Evolutionary conservation across 257 asterid genomes (phyloP).

Genomic region (Voacanga thouarsii): DNA sequence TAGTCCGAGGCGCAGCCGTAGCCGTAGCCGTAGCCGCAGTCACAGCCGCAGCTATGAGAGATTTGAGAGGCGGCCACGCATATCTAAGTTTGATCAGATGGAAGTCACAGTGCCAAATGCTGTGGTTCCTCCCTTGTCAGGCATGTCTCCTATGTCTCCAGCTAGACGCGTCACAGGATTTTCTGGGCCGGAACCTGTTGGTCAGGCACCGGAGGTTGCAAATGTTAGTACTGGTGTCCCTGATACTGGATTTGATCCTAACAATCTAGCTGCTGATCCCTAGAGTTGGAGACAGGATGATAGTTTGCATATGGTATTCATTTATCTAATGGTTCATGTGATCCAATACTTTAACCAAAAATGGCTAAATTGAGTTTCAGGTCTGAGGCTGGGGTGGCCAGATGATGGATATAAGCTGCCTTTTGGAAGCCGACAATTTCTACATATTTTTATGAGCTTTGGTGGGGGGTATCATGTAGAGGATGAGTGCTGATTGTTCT

Average conservation of each 20-base stretch:
- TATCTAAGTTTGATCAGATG: conserved; percentile 69
- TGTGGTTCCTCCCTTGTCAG: conserved; percentile 6
- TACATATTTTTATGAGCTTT: not conserved
- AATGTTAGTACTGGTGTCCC: conserved; percentile 11
- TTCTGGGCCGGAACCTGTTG: conserved; percentile 28
- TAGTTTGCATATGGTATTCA: not conserved
- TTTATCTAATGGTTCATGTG: not conserved
- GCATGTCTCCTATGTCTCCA: conserved; percentile 25
- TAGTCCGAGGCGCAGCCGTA: conserved; percentile 46
- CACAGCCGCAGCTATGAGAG: conserved; percentile 50
- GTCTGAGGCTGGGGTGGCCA: not conserved
- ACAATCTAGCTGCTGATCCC: conserved; percentile 30
- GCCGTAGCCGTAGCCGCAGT: conserved; percentile 46
- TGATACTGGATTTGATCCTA: conserved; percentile 27
- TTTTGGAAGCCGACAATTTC: not conserved
- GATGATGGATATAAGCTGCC: not conserved
- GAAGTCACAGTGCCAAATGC: conserved; percentile 33
- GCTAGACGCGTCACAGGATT: conserved; percentile 27
- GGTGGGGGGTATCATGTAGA: not conserved
- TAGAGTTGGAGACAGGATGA: conserved; percentile 4
- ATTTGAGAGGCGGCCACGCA: conserved; percentile 62
- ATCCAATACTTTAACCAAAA: not conserved
- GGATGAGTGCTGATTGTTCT: not conserved
- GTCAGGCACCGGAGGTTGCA: conserved; percentile 23
- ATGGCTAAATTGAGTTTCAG: not conserved